Base-by-base conservation (phyloP, 305 asterid genomes). In the Salvia sclarea region DNA sequence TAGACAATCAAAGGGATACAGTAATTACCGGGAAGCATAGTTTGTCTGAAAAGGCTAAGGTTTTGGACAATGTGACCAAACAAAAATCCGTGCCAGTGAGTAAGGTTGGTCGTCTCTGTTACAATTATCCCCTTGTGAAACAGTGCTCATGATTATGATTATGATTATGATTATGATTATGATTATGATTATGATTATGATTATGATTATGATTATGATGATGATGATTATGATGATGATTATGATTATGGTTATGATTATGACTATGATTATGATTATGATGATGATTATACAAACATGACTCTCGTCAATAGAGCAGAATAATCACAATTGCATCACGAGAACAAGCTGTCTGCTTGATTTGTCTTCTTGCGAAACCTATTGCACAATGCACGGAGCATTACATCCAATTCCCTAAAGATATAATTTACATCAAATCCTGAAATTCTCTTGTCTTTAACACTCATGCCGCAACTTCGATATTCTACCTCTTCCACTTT, bases 11-110 rank as follows among this genome's bases (percentile, higher is more conserved):
- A 64, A 66, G 49, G 77, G 74, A 66, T 45, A 47, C 14, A 68
- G 69, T 62, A 59, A 72, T 28, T 63, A 65, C 45, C 31, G 31
- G 66, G 31, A 65, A 59, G 54, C 25, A 22, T 52, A 47, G 67
- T 53, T 49, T 48, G 53, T 63, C 78, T 2, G 3, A 40, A 61
- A 71, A 69, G 68, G 73, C 55, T 45, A 61, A 66, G 55, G 61
- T 54, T 38, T 35, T 77, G 1, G 14, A 20, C n/a, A 50, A 11
- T 71, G 77, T 60, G 61, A 55, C 84, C 55, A 65, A 30, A 49
- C 81, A 77, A 66, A 80, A 75, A 64, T 66, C 61, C 78, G 62
- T 40, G 40, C 69, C 75, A 76, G 87, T 78, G 16, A 78, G 80
- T 75, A 65, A 57, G 79, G 79, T 58, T 61, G 57, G 33, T n/a